Evolutionary conservation across 495 filamentous ascomycete species (phyloP).

Genomic region (Gamarada debralockiae): DNA sequence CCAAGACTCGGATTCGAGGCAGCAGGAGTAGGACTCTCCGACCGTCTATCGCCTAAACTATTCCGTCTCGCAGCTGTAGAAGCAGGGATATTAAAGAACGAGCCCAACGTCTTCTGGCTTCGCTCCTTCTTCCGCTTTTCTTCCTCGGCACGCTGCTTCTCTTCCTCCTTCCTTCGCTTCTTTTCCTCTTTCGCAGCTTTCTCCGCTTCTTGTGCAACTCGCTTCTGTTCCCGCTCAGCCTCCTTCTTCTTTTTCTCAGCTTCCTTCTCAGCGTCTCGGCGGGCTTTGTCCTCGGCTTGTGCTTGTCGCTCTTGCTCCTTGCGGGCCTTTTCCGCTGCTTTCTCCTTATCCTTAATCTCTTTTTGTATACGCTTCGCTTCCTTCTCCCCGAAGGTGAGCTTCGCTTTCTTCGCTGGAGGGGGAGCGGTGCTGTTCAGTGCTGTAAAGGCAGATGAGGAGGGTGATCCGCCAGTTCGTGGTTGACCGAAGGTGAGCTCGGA

Average conservation of each 20-base stretch:
- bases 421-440: conserved; percentile 8
- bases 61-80: conserved; percentile 31
- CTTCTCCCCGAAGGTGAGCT: conserved; percentile 46
- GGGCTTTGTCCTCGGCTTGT: conserved; percentile 16
- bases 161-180: conserved; percentile 38
- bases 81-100: conserved; percentile 49
- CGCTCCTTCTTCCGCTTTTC: conserved; percentile 68
- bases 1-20: conserved; percentile 15
- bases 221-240: conserved; percentile 45
- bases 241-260: conserved; percentile 48
- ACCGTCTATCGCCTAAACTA: conserved; percentile 27
- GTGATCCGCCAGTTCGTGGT: background rate
- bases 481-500: conserved; percentile 3
- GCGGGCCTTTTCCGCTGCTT: conserved; percentile 27
- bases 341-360: conserved; percentile 18
- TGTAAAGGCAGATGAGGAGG: conserved; percentile 7
- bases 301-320: conserved; percentile 11
- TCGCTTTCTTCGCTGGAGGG: conserved; percentile 38
- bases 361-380: conserved; percentile 25
- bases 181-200: conserved; percentile 43
- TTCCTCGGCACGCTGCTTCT: conserved; percentile 35
- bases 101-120: conserved; percentile 44
- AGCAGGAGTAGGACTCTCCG: conserved; percentile 19
- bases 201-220: conserved; percentile 41
- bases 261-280: conserved; percentile 38